Percentiles rank a stretch among this genome's conserved stretches.
Evolutionary conservation across 768 basidiomycete genomes (phyloP).

Genomic region (Suillus occidentalis): DNA sequence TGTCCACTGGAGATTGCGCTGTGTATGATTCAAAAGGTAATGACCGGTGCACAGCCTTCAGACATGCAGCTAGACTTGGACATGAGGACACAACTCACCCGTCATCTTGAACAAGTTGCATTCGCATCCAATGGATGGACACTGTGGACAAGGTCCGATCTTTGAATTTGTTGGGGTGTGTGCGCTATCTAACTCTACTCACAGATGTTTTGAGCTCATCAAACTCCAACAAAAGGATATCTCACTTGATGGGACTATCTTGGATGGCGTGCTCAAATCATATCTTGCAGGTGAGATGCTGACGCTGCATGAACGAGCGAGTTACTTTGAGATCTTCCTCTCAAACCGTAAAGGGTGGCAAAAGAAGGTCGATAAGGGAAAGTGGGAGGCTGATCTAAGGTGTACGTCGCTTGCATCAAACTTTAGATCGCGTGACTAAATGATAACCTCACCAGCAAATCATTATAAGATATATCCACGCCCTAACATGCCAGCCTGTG

Average conservation of each 20-base stretch:
- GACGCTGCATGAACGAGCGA: background rate
- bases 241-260: background rate
- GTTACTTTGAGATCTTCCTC: constrained; percentile 21
- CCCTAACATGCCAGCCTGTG: background rate
- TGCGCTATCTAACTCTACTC: no score
- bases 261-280: constrained; percentile 6
- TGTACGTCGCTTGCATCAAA: background rate
- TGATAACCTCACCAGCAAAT: constrained; percentile 4
- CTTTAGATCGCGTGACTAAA: background rate
- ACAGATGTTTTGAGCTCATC: constrained; percentile 33
- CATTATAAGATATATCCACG: constrained; percentile 3
- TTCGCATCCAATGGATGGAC: background rate
- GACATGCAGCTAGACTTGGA: background rate
- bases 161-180: no score
- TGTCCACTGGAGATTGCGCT: background rate
- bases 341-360: constrained; percentile 27
- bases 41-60: background rate
- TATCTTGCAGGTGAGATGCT: constrained; percentile 5
- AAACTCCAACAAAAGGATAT: constrained; percentile 26
- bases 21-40: background rate
- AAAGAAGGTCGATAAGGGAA: constrained; percentile 22
- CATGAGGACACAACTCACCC: background rate
- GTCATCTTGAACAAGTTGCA: background rate
- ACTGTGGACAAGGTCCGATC: constrained; percentile 1
- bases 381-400: constrained; percentile 20